Evolutionary conservation across 257 asterid genomes (phyloP).

Genomic region (Ophiorrhiza pumila): DNA sequence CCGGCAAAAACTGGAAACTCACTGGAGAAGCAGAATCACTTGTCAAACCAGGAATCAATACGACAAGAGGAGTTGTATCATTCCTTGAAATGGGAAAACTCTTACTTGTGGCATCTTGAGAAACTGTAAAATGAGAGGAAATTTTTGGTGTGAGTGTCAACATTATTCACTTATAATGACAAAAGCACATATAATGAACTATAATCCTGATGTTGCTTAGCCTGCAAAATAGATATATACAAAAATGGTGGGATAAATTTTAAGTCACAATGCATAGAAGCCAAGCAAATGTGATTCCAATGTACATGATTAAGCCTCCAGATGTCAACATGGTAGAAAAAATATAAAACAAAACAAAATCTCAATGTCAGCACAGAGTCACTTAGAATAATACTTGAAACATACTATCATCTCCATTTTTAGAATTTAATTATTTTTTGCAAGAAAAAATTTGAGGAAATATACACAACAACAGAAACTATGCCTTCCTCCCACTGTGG

Average conservation of each 20-base stretch:
- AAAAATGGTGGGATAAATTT: not conserved
- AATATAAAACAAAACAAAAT: not conserved
- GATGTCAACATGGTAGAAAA: not conserved
- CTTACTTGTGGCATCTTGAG: slow-evolving; percentile 35
- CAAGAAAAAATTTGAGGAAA: too few relatives aligned
- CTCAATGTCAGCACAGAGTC: not conserved
- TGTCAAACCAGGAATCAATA: slow-evolving; percentile 65
- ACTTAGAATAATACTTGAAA: not conserved
- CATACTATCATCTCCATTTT: not conserved
- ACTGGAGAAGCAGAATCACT: slow-evolving; percentile 78
- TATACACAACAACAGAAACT: too few relatives aligned
- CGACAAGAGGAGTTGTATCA: slow-evolving; percentile 58
- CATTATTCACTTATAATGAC: not conserved
- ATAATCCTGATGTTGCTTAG: not conserved
- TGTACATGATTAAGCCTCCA: not conserved
- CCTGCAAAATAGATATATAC: not conserved
- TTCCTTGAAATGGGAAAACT: slow-evolving; percentile 37
- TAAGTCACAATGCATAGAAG: not conserved
- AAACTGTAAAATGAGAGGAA: slow-evolving; percentile 34
- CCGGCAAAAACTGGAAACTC: slow-evolving; percentile 17
- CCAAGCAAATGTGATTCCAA: not conserved
- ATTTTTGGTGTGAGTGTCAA: not conserved
- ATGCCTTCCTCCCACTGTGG: too few relatives aligned
- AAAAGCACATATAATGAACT: not conserved
- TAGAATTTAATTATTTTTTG: too few relatives aligned